Percentiles rank a stretch among this genome's conserved stretches.
phyloP scores from a whole-genome alignment of 129 eudicot genomes.

The Silybum marianum region DNA sequence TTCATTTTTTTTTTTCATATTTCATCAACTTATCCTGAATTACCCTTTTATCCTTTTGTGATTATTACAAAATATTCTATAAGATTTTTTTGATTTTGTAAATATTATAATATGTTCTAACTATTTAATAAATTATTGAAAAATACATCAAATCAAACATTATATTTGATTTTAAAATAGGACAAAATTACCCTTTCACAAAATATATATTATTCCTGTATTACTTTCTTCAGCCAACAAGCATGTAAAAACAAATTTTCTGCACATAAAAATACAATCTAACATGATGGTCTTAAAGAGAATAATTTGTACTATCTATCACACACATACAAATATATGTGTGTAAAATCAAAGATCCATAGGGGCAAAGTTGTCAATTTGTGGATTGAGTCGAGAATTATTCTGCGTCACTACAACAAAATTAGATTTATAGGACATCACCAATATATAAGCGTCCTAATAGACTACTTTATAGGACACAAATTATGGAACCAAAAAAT shows the following conservation, averaged over 20 bases:
- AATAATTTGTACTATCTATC: neutral
- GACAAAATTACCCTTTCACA: neutral
- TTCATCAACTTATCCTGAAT: neutral
- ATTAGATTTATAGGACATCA: too few species aligned
- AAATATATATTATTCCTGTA: neutral
- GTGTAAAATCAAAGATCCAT: neutral
- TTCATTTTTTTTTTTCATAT: too few species aligned
- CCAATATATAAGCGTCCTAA: too few species aligned
- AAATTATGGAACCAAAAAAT: too few species aligned
- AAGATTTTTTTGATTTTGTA: neutral
- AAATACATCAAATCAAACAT: neutral
- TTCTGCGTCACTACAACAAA: too few species aligned
- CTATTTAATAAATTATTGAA: neutral
- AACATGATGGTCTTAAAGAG: conserved; percentile 2
- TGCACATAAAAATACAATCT: neutral
- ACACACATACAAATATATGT: neutral
- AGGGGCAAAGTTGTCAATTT: neutral
- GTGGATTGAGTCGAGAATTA: neutral
- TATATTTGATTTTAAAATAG: neutral
- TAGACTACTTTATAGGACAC: too few species aligned
- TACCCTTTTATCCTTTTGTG: neutral
- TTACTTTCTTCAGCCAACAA: neutral
- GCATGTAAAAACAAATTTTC: neutral
- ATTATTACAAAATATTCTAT: neutral
- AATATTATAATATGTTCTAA: neutral